Percentiles rank a stretch among this genome's conserved stretches.
Conservation (phyloP, 495 filamentous ascomycete species). For the Cercophora newfieldiana region DNA sequence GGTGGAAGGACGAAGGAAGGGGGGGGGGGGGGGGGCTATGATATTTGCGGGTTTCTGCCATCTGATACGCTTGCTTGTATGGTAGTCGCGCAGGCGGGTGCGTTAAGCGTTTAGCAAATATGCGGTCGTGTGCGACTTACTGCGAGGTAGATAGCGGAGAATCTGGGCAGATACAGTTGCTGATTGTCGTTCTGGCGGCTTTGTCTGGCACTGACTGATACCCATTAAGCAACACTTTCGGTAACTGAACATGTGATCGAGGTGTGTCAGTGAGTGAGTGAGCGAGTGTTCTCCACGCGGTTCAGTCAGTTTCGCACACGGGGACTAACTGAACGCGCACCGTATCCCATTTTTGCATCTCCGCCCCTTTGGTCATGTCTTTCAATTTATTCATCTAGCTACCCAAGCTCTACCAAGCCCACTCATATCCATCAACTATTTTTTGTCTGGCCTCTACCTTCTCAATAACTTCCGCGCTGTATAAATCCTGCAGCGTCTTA, state of each 20-base stretch:
- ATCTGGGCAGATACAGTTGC: not conserved
- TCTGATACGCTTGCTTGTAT: not conserved
- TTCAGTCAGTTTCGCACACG: no score
- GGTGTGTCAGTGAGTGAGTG: no score
- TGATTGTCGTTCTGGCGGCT: not conserved
- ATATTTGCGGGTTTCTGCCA: not conserved
- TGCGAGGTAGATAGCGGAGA: not conserved
- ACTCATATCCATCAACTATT: conserved; percentile 53
- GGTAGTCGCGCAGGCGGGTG: not conserved
- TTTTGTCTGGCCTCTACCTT: conserved; percentile 61
- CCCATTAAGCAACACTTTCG: not conserved
- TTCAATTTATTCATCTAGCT: not conserved
- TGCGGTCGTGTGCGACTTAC: not conserved
- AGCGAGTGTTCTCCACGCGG: no score
- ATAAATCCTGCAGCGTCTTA: conserved; percentile 69
- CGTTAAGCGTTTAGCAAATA: not conserved
- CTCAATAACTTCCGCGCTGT: conserved; percentile 62
- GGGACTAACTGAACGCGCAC: no score
- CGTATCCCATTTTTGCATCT: no score
- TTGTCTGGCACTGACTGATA: not conserved
- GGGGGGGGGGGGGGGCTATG: not conserved
- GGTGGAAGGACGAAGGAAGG: not conserved
- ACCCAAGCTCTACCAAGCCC: not conserved
- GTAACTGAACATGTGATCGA: no score
- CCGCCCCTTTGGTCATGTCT: not conserved